Percentiles rank a stretch among this genome's conserved stretches.
Conservation (phyloP, 2,329 filamentous ascomycete genomes). For the Colletotrichum sp. region DNA sequence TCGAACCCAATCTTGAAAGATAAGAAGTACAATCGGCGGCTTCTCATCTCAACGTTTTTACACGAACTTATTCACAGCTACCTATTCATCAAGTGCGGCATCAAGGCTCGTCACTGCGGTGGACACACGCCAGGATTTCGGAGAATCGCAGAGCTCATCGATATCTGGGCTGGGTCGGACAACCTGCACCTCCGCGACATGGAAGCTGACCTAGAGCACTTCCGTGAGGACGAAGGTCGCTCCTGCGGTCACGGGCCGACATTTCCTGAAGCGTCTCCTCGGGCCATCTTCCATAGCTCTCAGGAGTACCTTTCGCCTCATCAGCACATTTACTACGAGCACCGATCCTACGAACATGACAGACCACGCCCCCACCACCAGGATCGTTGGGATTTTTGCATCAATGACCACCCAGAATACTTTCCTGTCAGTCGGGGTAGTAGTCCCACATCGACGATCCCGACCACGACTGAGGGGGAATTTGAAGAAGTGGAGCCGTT, state of each 20-base stretch:
- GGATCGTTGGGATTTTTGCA: conserved; percentile 19
- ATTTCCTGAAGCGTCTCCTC: neutral
- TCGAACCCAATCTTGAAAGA: conserved; percentile 64
- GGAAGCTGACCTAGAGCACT: conserved; percentile 65
- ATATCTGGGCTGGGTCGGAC: conserved; percentile 63
- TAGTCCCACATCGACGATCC: conserved; percentile 11
- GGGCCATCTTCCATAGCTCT: conserved; percentile 1
- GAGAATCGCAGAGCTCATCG: conserved; percentile 64
- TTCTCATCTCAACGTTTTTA: conserved; percentile 69
- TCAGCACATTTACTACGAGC: conserved; percentile 6
- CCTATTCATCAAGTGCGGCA: conserved; percentile 66
- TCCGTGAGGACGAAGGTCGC: conserved; percentile 39
- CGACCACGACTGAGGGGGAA: conserved; percentile 1
- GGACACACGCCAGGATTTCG: conserved; percentile 67
- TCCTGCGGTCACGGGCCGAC: conserved; percentile 11
- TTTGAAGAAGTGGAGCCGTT: conserved; percentile 4
- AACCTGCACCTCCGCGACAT: conserved; percentile 62
- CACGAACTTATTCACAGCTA: conserved; percentile 74
- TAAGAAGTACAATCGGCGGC: conserved; percentile 60
- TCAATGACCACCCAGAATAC: conserved; percentile 17
- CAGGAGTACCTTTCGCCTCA: conserved; percentile 12
- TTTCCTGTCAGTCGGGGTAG: conserved; percentile 7
- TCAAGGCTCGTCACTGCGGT: conserved; percentile 58
- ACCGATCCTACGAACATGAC: neutral
- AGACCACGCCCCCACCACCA: neutral